A percentile compares a stretch with the other conserved stretches of the same genome.
These are phyloP conservation scores for Apiospora pterosperma DNA, from an alignment of 2,329 filamentous ascomycete genomes.

Conservation along the genomic window DNA sequence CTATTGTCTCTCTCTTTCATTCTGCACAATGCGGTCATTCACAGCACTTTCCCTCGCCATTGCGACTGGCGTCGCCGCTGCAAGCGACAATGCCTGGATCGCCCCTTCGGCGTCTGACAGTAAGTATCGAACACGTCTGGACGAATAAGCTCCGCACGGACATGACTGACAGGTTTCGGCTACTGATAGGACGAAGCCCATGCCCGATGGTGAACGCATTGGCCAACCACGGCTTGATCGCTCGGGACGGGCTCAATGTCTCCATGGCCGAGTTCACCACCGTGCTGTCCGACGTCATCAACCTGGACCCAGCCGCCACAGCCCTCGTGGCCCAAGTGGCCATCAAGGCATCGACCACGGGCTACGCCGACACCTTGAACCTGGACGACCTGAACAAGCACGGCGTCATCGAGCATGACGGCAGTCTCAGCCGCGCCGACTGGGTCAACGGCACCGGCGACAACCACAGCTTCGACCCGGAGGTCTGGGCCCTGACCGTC, in stretches of 20 bases:
- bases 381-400: slow-evolving; percentile 18
- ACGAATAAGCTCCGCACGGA: neutral
- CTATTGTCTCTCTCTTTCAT: neutral
- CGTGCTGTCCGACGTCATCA: slow-evolving; percentile 36
- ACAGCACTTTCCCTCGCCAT: neutral
- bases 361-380: slow-evolving; percentile 40
- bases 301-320: slow-evolving; percentile 38
- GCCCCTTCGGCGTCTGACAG: neutral
- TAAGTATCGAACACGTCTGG: neutral
- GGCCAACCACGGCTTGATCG: slow-evolving; percentile 48
- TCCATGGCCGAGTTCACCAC: slow-evolving; percentile 32
- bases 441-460: neutral
- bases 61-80: neutral
- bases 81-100: neutral
- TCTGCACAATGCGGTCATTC: neutral
- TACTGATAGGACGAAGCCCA: slow-evolving; percentile 28
- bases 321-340: slow-evolving; percentile 40
- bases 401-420: slow-evolving; percentile 9
- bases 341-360: slow-evolving; percentile 36
- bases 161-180: neutral
- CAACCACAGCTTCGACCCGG: neutral
- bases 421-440: slow-evolving; percentile 8
- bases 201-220: slow-evolving; percentile 51
- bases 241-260: slow-evolving; percentile 40
- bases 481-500: neutral